Evolutionary conservation across 192 early-diverging fungal genomes (phyloP).

Genomic region (Haplosporangium gracile): DNA sequence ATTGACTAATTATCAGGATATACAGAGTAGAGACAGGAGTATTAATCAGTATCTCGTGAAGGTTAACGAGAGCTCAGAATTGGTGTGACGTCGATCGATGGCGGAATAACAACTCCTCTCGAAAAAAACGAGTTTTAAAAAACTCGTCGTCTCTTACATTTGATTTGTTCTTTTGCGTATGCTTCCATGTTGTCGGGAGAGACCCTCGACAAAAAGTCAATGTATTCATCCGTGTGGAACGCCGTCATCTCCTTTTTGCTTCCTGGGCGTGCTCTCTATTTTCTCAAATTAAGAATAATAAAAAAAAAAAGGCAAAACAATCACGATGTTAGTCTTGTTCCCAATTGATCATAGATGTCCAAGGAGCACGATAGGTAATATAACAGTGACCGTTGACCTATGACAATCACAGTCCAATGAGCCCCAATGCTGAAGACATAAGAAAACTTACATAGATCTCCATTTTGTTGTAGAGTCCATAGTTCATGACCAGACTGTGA

Average conservation of each 20-base stretch:
- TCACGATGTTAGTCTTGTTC: background rate
- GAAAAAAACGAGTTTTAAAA: background rate
- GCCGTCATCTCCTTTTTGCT: constrained; percentile 91
- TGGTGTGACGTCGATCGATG: background rate
- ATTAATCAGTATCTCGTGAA: background rate
- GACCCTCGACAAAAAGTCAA: constrained; percentile 86
- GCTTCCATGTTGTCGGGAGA: constrained; percentile 81
- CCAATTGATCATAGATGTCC: background rate
- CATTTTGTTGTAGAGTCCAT: constrained; percentile 95
- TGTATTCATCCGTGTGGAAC: constrained; percentile 96
- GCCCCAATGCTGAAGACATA: too few species aligned
- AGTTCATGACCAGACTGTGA: constrained; percentile 92
- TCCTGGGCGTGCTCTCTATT: constrained; percentile 81
- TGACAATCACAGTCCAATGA: too few species aligned
- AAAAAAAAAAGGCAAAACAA: background rate
- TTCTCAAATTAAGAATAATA: background rate
- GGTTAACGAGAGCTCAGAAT: background rate
- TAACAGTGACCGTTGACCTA: too few species aligned
- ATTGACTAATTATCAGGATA: constrained; percentile 66
- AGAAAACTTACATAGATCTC: constrained; percentile 69
- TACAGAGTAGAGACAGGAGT: background rate
- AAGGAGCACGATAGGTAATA: background rate
- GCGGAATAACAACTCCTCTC: background rate
- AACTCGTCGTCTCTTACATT: constrained; percentile 57
- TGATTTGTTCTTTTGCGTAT: constrained; percentile 69